These are phyloP conservation scores for Neopestalotiopsis sp. DNA, from an alignment of 2,329 filamentous ascomycete species.

Conservation along the genomic window DNA sequence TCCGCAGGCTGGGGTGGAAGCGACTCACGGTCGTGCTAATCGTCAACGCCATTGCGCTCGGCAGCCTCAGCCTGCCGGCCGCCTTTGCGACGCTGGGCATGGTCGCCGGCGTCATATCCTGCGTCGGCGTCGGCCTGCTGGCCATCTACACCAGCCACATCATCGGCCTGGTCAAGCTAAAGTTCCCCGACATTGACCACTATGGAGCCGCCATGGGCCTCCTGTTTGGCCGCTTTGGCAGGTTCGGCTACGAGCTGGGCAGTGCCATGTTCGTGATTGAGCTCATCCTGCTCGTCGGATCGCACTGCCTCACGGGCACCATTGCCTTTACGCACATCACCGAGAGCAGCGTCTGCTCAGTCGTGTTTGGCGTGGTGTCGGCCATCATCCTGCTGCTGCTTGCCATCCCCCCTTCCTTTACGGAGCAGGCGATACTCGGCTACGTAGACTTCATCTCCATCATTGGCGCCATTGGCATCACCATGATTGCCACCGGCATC, in stretches of 20 bases:
- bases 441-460: conserved; percentile 65
- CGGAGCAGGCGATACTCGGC: conserved; percentile 62
- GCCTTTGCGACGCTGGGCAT: conserved; percentile 61
- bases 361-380: conserved; percentile 62
- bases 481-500: conserved; percentile 63
- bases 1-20: conserved; percentile 61
- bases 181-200: conserved; percentile 35
- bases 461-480: conserved; percentile 60
- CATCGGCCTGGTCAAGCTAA: conserved; percentile 47
- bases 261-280: conserved; percentile 59
- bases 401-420: conserved; percentile 62
- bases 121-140: conserved; percentile 47
- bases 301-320: conserved; percentile 65
- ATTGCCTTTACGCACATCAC: conserved; percentile 67
- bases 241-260: conserved; percentile 50
- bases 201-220: conserved; percentile 62
- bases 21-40: conserved; percentile 60
- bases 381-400: conserved; percentile 58
- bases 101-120: conserved; percentile 51
- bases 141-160: conserved; percentile 54
- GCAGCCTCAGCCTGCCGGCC: conserved; percentile 54
- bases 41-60: conserved; percentile 62
- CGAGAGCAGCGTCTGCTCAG: conserved; percentile 59
- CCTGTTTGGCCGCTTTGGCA: conserved; percentile 55
- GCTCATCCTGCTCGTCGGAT: conserved; percentile 66